Evolutionary conservation across 2,329 filamentous ascomycete species (phyloP).

Genomic region (Camptophora hylomeconis): DNA sequence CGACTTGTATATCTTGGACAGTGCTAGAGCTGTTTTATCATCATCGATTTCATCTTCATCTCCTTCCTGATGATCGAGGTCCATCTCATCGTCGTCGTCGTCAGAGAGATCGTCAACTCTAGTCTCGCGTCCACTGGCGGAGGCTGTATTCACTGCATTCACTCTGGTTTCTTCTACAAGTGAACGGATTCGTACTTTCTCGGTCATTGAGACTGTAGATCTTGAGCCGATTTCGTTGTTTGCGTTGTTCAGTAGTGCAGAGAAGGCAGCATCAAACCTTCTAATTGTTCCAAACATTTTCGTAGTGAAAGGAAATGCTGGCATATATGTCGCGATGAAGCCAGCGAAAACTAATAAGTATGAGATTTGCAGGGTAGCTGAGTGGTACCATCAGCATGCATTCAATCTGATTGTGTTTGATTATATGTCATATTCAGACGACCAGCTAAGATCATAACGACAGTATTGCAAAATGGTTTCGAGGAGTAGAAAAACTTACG

Average conservation of each 20-base stretch:
- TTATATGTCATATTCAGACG: not conserved
- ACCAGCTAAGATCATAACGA: not conserved
- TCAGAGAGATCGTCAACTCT: constrained; percentile 9
- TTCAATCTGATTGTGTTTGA: not conserved
- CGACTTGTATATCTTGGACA: constrained; percentile 12
- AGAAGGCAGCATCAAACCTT: constrained; percentile 76
- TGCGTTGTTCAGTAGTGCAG: constrained; percentile 49
- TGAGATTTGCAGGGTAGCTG: constrained; percentile 68
- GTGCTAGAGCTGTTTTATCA: constrained; percentile 8
- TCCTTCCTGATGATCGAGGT: constrained; percentile 3
- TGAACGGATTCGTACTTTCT: constrained; percentile 64
- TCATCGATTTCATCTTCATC: constrained; percentile 5
- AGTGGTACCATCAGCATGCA: not conserved
- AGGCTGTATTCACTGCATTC: constrained; percentile 12
- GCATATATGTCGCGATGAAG: constrained; percentile 57
- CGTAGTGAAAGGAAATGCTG: constrained; percentile 56
- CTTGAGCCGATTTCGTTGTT: constrained; percentile 47
- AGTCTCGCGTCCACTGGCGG: constrained; percentile 7
- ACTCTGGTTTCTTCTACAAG: constrained; percentile 15
- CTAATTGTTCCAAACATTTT: constrained; percentile 57
- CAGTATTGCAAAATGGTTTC: not conserved
- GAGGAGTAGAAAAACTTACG: constrained; percentile 43
- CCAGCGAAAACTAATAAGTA: constrained; percentile 69
- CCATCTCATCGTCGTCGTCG: constrained; percentile 7
- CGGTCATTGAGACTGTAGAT: constrained; percentile 53